phyloP scores from a whole-genome alignment of 2,329 filamentous ascomycete genomes.

The Ceratocystis eucalypticola region DNA sequence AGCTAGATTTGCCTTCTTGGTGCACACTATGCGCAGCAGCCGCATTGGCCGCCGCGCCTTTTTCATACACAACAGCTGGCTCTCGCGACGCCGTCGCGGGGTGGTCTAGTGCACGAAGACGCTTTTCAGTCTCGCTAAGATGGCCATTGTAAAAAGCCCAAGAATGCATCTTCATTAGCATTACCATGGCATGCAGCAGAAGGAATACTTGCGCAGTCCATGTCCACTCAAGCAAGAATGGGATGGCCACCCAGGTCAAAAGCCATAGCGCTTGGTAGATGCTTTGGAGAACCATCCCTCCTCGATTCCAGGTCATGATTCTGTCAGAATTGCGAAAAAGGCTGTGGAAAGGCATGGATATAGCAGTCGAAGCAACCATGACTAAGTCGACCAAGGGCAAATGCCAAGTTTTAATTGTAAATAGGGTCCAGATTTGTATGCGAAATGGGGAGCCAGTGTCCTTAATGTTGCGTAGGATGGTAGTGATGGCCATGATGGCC shows the following conservation, averaged over 20 bases:
- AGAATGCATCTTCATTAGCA: constrained; percentile 99
- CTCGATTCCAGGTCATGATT: constrained; percentile 56
- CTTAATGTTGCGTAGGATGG: constrained; percentile 83
- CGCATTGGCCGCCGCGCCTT: constrained; percentile 32
- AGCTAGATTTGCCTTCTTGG: neutral
- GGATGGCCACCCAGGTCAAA: constrained; percentile 66
- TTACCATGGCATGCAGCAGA: constrained; percentile 73
- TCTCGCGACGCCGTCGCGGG: constrained; percentile 51
- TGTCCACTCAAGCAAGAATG: constrained; percentile 77
- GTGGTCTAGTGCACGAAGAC: constrained; percentile 64
- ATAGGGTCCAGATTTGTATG: constrained; percentile 74
- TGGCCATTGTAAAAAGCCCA: constrained; percentile 98
- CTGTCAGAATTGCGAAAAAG: constrained; percentile 42
- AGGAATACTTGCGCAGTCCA: constrained; percentile 97
- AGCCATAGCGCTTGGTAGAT: constrained; percentile 71
- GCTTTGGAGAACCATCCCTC: constrained; percentile 74
- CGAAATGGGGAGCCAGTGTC: constrained; percentile 81
- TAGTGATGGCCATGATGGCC: constrained; percentile 91
- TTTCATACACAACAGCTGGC: constrained; percentile 61
- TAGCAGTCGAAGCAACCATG: constrained; percentile 66
- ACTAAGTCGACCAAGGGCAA: constrained; percentile 67
- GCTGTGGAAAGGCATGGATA: constrained; percentile 61
- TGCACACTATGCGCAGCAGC: constrained; percentile 21
- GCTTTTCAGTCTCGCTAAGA: constrained; percentile 71
- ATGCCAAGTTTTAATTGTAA: constrained; percentile 81